phyloP scores from a whole-genome alignment of 352 stramenopile species.

The Peronospora belbahrii region DNA sequence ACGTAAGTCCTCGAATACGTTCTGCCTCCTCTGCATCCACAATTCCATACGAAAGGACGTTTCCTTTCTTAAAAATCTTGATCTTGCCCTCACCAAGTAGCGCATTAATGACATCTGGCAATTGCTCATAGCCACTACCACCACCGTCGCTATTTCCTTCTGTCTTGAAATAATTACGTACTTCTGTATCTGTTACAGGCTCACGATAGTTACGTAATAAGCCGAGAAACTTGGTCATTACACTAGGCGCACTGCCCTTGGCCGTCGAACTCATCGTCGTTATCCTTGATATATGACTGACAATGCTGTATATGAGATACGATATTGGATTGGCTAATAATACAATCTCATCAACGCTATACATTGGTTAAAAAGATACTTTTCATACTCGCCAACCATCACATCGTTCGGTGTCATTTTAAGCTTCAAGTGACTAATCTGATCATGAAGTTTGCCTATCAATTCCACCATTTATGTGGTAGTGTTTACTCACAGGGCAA shows the following conservation, averaged over 20 bases:
- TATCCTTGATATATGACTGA: too few species aligned
- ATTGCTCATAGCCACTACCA: slow-evolving; percentile 68
- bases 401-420: slow-evolving; percentile 21
- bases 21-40: slow-evolving; percentile 80
- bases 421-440: background rate
- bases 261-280: slow-evolving; percentile 25
- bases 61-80: slow-evolving; percentile 87
- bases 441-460: slow-evolving; percentile 85
- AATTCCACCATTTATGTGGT: slow-evolving; percentile 91
- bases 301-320: too few species aligned
- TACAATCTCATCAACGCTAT: too few species aligned
- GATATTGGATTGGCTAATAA: slow-evolving; percentile 26
- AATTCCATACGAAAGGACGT: slow-evolving; percentile 75
- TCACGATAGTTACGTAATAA: slow-evolving; percentile 76
- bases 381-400: slow-evolving; percentile 29
- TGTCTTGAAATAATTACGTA: slow-evolving; percentile 73
- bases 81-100: slow-evolving; percentile 83
- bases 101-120: slow-evolving; percentile 75
- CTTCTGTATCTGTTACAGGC: slow-evolving; percentile 68
- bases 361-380: slow-evolving; percentile 32
- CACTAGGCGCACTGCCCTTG: slow-evolving; percentile 23
- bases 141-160: too few species aligned
- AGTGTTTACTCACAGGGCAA: slow-evolving; percentile 92
- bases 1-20: slow-evolving; percentile 79
- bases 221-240: slow-evolving; percentile 65